A percentile compares a stretch with the other conserved stretches of the same genome.
Evolutionary conservation across 768 basidiomycete genomes (phyloP).

Genomic region (Amanita exitialis): DNA sequence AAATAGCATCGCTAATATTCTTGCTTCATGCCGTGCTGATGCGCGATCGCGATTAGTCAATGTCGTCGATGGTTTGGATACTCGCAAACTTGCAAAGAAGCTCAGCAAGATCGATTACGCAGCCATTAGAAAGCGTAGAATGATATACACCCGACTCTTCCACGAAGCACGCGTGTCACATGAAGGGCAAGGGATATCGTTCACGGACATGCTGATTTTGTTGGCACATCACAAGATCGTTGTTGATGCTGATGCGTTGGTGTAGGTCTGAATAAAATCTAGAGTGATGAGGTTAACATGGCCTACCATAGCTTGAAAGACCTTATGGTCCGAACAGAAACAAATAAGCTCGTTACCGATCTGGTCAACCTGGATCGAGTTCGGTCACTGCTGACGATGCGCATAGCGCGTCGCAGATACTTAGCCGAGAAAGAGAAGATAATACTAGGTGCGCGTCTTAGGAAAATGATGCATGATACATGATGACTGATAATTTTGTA

Average conservation of each 20-base stretch:
- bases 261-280: constrained; percentile 41
- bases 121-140: constrained; percentile 55
- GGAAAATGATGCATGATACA: constrained; percentile 10
- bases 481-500: neutral
- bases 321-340: constrained; percentile 63
- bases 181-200: constrained; percentile 74
- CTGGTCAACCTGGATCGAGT: constrained; percentile 82
- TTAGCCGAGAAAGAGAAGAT: constrained; percentile 38
- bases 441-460: constrained; percentile 21
- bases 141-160: constrained; percentile 66
- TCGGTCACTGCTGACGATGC: constrained; percentile 67
- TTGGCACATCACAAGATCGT: constrained; percentile 90
- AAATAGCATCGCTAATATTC: constrained; percentile 49
- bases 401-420: constrained; percentile 63
- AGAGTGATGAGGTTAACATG: neutral
- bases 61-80: constrained; percentile 46
- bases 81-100: constrained; percentile 46
- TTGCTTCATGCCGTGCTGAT: constrained; percentile 34
- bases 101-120: constrained; percentile 58
- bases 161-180: constrained; percentile 78
- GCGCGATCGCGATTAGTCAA: constrained; percentile 22
- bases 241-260: constrained; percentile 77
- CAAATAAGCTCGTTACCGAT: constrained; percentile 71
- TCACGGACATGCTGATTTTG: constrained; percentile 80
- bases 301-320: constrained; percentile 58